Evolutionary conservation across 129 eudicot species (phyloP).

Genomic region (Apium graveolens): DNA sequence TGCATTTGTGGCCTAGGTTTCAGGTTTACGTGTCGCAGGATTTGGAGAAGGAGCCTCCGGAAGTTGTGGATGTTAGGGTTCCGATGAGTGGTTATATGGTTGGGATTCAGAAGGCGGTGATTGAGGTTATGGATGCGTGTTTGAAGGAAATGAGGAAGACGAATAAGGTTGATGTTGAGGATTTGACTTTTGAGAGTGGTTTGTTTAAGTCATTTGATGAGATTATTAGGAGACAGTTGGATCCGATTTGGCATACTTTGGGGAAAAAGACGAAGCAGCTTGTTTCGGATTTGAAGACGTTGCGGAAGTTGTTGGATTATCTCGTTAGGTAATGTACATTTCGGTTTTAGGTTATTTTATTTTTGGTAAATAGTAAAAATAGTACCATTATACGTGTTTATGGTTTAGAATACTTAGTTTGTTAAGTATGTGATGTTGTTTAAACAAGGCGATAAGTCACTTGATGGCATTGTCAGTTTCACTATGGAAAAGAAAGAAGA

Average conservation of each 20-base stretch:
- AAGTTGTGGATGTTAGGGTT: slow-evolving; percentile 86
- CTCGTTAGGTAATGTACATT: slow-evolving; percentile 58
- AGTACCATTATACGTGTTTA: neutral
- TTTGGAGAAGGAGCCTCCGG: slow-evolving; percentile 86
- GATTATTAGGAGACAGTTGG: slow-evolving; percentile 82
- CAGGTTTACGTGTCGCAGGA: slow-evolving; percentile 90
- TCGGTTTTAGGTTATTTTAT: neutral
- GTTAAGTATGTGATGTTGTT: neutral
- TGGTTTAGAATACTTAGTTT: neutral
- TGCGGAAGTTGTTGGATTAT: slow-evolving; percentile 86
- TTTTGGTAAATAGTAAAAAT: neutral
- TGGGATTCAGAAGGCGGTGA: slow-evolving; percentile 89
- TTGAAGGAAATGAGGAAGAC: slow-evolving; percentile 98
- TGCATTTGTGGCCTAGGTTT: slow-evolving; percentile 95
- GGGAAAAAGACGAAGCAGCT: slow-evolving; percentile 98
- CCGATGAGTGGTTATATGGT: slow-evolving; percentile 73
- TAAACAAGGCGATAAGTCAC: neutral
- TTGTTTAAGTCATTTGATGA: slow-evolving; percentile 97
- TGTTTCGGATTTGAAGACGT: slow-evolving; percentile 86
- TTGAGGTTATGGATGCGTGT: slow-evolving; percentile 97
- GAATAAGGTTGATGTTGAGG: slow-evolving; percentile 94
- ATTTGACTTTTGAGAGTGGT: slow-evolving; percentile 87
- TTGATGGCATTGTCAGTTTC: neutral
- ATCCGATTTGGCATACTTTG: slow-evolving; percentile 93
- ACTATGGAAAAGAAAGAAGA: neutral